A percentile compares a stretch with the other conserved stretches of the same genome.
phyloP scores from a whole-genome alignment of 179 eudicot species.

The Patellifolia procumbens region DNA sequence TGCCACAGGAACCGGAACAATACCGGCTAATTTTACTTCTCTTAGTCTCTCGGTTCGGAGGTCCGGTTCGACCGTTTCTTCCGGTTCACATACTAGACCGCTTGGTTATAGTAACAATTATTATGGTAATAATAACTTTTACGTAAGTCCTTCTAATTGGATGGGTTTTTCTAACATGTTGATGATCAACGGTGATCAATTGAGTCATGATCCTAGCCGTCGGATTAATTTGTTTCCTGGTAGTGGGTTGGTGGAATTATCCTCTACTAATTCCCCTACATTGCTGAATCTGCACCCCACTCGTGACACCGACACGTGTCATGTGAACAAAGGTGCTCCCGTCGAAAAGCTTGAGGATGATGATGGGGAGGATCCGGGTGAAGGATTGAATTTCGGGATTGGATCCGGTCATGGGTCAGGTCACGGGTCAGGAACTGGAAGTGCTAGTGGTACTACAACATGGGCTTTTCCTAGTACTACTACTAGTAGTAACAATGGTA shows the following conservation, averaged over 20 bases:
- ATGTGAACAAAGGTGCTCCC: too few species aligned
- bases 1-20: constrained; percentile 64
- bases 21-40: constrained; percentile 53
- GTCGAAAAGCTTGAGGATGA: neutral
- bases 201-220: constrained; percentile 30
- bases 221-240: constrained; percentile 24
- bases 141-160: constrained; percentile 20
- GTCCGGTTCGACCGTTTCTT: constrained; percentile 49
- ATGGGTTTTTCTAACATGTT: constrained; percentile 30
- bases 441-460: constrained; percentile 25
- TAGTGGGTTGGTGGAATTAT: constrained; percentile 27
- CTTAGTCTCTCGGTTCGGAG: constrained; percentile 48
- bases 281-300: constrained; percentile 25
- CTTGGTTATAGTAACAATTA: neutral
- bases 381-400: neutral
- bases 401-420: constrained; percentile 27
- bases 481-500: neutral
- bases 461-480: constrained; percentile 29
- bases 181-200: constrained; percentile 28
- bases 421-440: too few species aligned
- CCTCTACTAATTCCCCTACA: constrained; percentile 29
- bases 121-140: constrained; percentile 13
- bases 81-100: constrained; percentile 35
- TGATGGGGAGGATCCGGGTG: neutral
- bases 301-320: constrained; percentile 24